Conservation (phyloP, 2,329 filamentous ascomycete genomes). For the Beauveria sp. region DNA sequence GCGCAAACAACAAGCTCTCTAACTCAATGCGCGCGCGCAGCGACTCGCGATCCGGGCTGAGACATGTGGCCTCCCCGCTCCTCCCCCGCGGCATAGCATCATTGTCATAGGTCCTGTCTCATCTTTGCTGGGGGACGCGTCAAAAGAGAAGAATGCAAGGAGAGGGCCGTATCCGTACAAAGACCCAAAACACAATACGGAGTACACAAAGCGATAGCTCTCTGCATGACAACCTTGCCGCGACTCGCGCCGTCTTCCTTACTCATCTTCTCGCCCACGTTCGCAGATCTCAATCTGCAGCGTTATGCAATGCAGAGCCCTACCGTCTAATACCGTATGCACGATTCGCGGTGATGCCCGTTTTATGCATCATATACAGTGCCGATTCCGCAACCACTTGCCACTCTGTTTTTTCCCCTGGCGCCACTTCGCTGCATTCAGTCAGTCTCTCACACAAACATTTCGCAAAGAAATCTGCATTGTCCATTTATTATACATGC, state of each 20-base stretch:
- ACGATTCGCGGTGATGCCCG: background rate
- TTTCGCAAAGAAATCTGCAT: no score
- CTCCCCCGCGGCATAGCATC: background rate
- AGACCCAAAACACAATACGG: background rate
- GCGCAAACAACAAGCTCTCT: slow-evolving; percentile 3
- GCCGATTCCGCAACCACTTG: background rate
- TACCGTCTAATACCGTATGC: background rate
- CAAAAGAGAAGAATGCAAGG: background rate
- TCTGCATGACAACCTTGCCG: background rate
- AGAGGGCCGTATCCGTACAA: background rate
- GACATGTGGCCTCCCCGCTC: background rate
- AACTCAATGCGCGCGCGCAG: background rate
- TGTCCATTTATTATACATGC: background rate
- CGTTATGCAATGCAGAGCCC: background rate
- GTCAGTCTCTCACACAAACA: no score
- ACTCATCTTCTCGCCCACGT: background rate
- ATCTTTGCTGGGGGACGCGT: background rate
- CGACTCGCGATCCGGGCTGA: slow-evolving; percentile 5
- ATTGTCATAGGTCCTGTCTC: background rate
- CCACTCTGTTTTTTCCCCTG: background rate
- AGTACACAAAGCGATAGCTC: background rate
- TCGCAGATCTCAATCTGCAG: background rate
- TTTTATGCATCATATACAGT: background rate
- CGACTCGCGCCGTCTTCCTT: background rate
- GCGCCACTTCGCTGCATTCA: no score